These are phyloP conservation scores for Mucor piriformis DNA, from an alignment of 371 early-diverging fungal genomes.

Conservation along the genomic window DNA sequence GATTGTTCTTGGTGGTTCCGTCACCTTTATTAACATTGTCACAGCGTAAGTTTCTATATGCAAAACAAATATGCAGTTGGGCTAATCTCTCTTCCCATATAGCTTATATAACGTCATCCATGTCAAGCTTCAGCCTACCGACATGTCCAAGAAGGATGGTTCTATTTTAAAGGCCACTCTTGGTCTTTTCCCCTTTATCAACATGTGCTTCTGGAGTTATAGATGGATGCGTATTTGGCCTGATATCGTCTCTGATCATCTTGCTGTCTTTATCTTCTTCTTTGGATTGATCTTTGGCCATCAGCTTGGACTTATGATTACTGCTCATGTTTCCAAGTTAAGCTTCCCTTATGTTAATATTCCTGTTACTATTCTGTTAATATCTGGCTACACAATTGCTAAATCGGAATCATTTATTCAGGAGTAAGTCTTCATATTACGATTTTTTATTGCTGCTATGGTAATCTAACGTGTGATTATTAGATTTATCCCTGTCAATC, in stretches of 20 bases:
- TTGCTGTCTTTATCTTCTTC: slow-evolving; percentile 70
- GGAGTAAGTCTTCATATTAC: slow-evolving; percentile 46
- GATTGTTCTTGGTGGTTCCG: slow-evolving; percentile 58
- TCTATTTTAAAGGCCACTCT: slow-evolving; percentile 58
- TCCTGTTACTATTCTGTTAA: slow-evolving; percentile 50
- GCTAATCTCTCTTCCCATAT: background rate
- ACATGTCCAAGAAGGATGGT: slow-evolving; percentile 47
- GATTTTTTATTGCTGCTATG: no score
- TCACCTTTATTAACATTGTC: slow-evolving; percentile 63
- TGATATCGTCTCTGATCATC: slow-evolving; percentile 60
- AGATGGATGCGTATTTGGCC: slow-evolving; percentile 80
- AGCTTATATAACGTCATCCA: slow-evolving; percentile 35
- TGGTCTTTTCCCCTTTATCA: slow-evolving; percentile 69
- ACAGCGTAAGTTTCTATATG: slow-evolving; percentile 45
- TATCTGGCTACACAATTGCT: slow-evolving; percentile 71
- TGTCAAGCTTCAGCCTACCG: slow-evolving; percentile 39
- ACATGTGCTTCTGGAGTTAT: slow-evolving; percentile 54
- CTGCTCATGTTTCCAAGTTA: slow-evolving; percentile 83
- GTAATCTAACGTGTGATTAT: no score
- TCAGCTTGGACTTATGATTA: slow-evolving; percentile 83
- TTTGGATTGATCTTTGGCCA: slow-evolving; percentile 83
- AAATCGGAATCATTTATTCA: slow-evolving; percentile 52
- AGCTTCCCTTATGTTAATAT: slow-evolving; percentile 76
- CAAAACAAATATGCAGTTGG: slow-evolving; percentile 6
- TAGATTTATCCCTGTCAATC: slow-evolving; percentile 27